Evolutionary conservation across 2,329 filamentous ascomycete genomes (phyloP).

Genomic region (Colletotrichum australisinense): DNA sequence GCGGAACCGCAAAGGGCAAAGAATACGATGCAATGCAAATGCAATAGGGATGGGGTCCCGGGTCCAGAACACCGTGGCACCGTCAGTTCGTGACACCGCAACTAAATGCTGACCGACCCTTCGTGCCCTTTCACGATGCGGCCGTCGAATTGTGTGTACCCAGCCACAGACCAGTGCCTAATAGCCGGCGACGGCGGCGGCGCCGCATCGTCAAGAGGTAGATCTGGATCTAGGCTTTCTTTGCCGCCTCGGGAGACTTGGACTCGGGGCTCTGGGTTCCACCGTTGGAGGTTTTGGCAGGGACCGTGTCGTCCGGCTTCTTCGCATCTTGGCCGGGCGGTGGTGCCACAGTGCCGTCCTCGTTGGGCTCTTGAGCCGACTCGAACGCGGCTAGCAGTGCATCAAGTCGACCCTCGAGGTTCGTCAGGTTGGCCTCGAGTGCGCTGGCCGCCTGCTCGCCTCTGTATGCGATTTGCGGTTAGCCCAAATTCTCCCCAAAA

Average conservation of each 20-base stretch:
- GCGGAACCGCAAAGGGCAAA: not conserved
- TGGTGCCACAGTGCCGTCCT: not conserved
- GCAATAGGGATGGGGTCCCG: not conserved
- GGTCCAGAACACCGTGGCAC: not conserved
- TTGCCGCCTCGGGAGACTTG: not conserved
- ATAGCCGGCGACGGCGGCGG: not conserved
- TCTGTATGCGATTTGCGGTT: slow-evolving; percentile 45
- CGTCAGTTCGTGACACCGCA: not conserved
- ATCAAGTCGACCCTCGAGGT: slow-evolving; percentile 66
- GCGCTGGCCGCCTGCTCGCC: slow-evolving; percentile 66
- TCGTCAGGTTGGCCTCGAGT: slow-evolving; percentile 64
- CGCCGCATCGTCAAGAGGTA: not conserved
- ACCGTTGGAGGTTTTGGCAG: not conserved
- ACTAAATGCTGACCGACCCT: not conserved
- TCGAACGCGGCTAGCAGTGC: slow-evolving; percentile 63
- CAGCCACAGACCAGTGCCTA: no score
- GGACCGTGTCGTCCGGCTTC: not conserved
- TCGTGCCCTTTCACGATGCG: not conserved
- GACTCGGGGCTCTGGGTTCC: not conserved
- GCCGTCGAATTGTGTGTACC: not conserved
- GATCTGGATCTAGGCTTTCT: not conserved
- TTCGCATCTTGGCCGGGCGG: slow-evolving; percentile 1
- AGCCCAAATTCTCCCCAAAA: slow-evolving; percentile 2
- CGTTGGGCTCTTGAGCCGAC: slow-evolving; percentile 22
- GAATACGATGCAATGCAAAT: not conserved